Conservation (phyloP, 495 filamentous ascomycete genomes). For the Xanthoparmelia taractica region DNA sequence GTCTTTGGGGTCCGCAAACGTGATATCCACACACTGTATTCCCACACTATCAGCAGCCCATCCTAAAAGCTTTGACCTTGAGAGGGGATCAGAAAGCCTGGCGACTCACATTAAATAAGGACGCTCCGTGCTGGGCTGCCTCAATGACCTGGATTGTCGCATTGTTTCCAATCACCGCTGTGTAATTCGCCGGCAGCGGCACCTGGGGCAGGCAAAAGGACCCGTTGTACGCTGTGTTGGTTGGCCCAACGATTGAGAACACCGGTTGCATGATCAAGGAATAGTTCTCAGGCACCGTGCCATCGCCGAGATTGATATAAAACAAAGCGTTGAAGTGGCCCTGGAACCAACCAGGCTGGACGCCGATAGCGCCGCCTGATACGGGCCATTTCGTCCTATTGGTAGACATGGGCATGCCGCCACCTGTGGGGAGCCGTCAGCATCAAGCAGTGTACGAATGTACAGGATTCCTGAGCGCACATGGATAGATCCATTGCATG, state of each 20-base stretch:
- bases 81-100: neutral
- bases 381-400: conserved; percentile 94
- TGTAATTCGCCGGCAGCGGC: conserved; percentile 67
- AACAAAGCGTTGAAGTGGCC: conserved; percentile 80
- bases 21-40: conserved; percentile 79
- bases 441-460: neutral
- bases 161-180: conserved; percentile 70
- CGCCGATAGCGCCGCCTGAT: conserved; percentile 70
- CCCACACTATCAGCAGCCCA: conserved; percentile 1
- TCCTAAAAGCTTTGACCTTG: neutral
- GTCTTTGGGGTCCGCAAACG: conserved; percentile 68
- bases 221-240: conserved; percentile 72
- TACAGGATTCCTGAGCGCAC: conserved; percentile 45
- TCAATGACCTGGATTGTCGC: conserved; percentile 95
- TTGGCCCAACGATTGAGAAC: conserved; percentile 81
- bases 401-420: conserved; percentile 65
- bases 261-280: conserved; percentile 73
- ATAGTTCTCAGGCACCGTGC: conserved; percentile 78
- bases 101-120: conserved; percentile 76
- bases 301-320: conserved; percentile 91
- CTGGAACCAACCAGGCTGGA: conserved; percentile 94
- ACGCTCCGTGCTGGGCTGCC: conserved; percentile 79
- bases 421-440: conserved; percentile 51
- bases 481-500: conserved; percentile 98
- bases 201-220: conserved; percentile 87